Conservation (phyloP, 1,139 yeast species). For the Spencermartinsiella ligniputridi region DNA sequence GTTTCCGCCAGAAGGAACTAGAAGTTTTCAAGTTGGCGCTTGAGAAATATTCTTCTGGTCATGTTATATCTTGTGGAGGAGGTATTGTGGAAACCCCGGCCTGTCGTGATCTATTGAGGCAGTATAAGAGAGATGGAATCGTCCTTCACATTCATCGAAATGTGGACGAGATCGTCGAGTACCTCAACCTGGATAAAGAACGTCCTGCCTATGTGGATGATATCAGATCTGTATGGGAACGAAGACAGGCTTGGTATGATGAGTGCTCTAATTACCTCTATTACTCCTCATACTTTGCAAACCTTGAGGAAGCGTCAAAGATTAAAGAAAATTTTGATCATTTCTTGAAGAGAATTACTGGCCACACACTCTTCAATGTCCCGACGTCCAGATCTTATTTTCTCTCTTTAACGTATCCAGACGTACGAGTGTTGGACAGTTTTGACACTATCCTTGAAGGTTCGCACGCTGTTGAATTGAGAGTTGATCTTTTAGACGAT, state of each 20-base stretch:
- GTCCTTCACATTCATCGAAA: constrained; percentile 91
- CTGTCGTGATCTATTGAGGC: constrained; percentile 60
- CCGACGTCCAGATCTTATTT: constrained; percentile 62
- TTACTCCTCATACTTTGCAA: constrained; percentile 68
- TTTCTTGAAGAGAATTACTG: constrained; percentile 62
- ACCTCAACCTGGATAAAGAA: constrained; percentile 68
- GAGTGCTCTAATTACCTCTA: constrained; percentile 77
- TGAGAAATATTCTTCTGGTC: constrained; percentile 46
- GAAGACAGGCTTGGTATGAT: constrained; percentile 75
- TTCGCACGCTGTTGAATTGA: constrained; percentile 74
- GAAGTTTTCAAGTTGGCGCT: constrained; percentile 52
- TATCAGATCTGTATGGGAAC: constrained; percentile 74
- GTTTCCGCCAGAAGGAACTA: constrained; percentile 69
- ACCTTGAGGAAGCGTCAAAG: constrained; percentile 49
- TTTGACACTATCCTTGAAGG: constrained; percentile 59
- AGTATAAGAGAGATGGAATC: constrained; percentile 52
- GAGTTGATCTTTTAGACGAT: constrained; percentile 64
- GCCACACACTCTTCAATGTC: constrained; percentile 40
- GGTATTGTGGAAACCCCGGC: constrained; percentile 80
- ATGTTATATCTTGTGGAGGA: constrained; percentile 91
- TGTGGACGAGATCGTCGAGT: constrained; percentile 70
- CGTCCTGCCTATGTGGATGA: constrained; percentile 81
- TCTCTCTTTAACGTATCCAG: constrained; percentile 63
- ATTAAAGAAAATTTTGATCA: constrained; percentile 57
- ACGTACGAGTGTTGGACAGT: constrained; percentile 38